A percentile compares a stretch with the other conserved stretches of the same genome.
phyloP scores from a whole-genome alignment of 805 yeast genomes.

The Kockiozyma suomiensis region DNA sequence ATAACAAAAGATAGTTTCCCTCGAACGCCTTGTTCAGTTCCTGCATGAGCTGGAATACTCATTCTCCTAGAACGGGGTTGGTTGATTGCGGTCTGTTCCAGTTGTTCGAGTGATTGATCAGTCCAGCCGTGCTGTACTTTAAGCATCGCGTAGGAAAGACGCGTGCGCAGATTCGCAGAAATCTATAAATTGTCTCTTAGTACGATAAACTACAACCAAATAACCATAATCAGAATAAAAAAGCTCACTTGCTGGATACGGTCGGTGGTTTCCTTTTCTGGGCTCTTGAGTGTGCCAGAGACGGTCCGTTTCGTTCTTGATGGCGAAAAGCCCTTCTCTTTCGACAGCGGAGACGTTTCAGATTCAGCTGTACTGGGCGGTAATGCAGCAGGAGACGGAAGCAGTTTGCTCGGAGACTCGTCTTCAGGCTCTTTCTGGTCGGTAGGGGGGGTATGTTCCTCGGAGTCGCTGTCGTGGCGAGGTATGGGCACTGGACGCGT shows the following conservation, averaged over 20 bases:
- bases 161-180: conserved; percentile 36
- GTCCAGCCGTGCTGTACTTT: conserved; percentile 40
- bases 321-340: not conserved
- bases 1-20: not conserved
- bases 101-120: conserved; percentile 31
- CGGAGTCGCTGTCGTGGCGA: not conserved
- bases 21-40: not conserved
- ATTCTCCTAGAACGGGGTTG: not conserved
- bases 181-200: conserved; percentile 14
- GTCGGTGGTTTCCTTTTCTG: conserved; percentile 5
- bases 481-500: conserved; percentile 5
- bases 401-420: not conserved
- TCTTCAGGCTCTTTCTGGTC: not conserved
- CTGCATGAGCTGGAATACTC: not conserved
- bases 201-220: not conserved
- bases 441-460: not conserved
- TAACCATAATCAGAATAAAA: not conserved
- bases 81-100: conserved; percentile 24
- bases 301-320: conserved; percentile 24
- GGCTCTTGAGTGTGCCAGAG: conserved; percentile 19
- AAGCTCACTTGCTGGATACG: conserved; percentile 21
- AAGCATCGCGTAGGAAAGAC: conserved; percentile 39
- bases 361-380: not conserved
- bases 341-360: not conserved
- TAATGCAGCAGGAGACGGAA: not conserved